Evolutionary conservation across 768 basidiomycete genomes (phyloP), one percentile per base, ranked within the genome.

Genomic region (Agrocybe pediades): DNA sequence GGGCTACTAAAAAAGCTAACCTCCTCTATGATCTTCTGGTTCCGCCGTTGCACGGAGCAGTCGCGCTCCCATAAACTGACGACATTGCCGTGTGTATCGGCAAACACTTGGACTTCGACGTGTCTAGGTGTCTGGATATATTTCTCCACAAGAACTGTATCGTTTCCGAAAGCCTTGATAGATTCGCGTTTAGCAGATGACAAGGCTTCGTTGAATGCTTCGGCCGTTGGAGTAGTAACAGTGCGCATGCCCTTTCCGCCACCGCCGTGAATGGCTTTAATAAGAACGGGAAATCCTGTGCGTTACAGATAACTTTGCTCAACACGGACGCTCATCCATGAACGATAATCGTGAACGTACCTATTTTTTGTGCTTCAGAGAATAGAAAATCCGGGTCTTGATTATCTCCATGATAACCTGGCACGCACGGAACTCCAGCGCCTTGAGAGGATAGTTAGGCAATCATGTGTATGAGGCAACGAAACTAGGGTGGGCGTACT

Each of bases 11-110:
- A 19, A 24, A 46, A 16, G 51, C 71, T 29, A 49, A 86, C 88
- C 80, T 94, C 92, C 70, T 93, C 92, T 54, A 95, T 94, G 52
- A 95, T 92, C 80, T 97, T 98, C 76, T 98, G 95, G 63, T 96
- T 96, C 49, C 93, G 74, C 62, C 92, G 74, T 70, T 95, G 93
- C 6, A 95, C 93, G 1, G 91, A 93, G 64, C 92, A 95, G 65
- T 95, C 94, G 45, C 94, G 79, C 69, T 97, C 95, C 91, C 93
- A 97, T n/a, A 96, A 77, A 64, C 91, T 92, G n/a, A 96, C 88
- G 2, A 83, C 87, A 42, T 79, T 82, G n/a, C 92, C 93, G 24
- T 76, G 69, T 8, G 71, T 77, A 72, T 97, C 95, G 11, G 91
- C 92, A 65, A 98, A 97, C 4, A 97, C 87, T 68, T 98, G 95